These are phyloP conservation scores for Mycena kentingensis DNA, from an alignment of 768 basidiomycete genomes.

Conservation along the genomic window DNA sequence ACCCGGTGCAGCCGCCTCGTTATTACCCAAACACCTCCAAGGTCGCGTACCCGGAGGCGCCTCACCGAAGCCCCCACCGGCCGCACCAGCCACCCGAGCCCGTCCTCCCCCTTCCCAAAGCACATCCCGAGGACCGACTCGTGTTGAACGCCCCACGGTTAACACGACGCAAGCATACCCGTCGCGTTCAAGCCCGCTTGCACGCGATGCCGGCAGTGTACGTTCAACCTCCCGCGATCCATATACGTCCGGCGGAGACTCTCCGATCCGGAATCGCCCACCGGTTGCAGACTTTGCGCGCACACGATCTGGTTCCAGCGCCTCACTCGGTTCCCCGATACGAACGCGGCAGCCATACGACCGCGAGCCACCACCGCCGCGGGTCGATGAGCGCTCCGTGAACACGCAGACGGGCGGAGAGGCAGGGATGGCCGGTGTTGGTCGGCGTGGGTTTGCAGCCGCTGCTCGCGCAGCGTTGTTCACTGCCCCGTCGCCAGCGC, in stretches of 20 bases:
- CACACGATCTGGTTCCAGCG: conserved; percentile 24
- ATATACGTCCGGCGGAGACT: conserved; percentile 17
- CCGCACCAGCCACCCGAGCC: conserved; percentile 18
- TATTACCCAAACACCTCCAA: conserved; percentile 55
- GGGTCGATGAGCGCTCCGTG: conserved; percentile 39
- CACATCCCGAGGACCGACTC: conserved; percentile 17
- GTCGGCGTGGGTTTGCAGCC: conserved; percentile 80
- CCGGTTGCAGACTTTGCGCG: conserved; percentile 23
- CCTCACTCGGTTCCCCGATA: conserved; percentile 28
- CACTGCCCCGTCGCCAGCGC: conserved; percentile 21
- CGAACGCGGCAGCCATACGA: too few relatives aligned
- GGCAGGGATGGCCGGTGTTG: conserved; percentile 91
- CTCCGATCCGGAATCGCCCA: conserved; percentile 29
- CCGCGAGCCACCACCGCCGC: conserved; percentile 26
- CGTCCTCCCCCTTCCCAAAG: conserved; percentile 16
- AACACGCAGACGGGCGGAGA: conserved; percentile 76
- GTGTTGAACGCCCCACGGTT: conserved; percentile 34
- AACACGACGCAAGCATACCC: conserved; percentile 30
- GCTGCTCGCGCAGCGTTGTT: conserved; percentile 65
- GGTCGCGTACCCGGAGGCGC: conserved; percentile 40
- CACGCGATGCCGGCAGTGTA: conserved; percentile 24
- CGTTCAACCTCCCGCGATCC: conserved; percentile 15
- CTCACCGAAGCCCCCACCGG: conserved; percentile 13
- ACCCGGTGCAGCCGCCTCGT: conserved; percentile 42
- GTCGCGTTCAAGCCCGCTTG: conserved; percentile 40